Percentiles rank a stretch among this genome's conserved stretches.
These are phyloP conservation scores for Monosporascus sp. DNA, from an alignment of 2,329 filamentous ascomycete species.

Conservation along the genomic window DNA sequence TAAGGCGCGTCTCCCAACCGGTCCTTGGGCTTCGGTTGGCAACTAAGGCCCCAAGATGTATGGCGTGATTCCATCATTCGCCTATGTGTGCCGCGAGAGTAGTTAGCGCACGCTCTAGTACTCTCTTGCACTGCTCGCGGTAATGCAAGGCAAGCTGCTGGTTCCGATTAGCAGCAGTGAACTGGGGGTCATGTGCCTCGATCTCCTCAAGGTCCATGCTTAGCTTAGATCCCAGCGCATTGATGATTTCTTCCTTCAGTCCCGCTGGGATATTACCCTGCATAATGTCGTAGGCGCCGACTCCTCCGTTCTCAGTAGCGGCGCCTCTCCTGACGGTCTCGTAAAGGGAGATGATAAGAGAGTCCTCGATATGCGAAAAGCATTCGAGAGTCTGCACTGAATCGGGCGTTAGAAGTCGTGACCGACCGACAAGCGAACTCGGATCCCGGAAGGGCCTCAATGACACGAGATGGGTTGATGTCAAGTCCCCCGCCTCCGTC, in stretches of 20 bases:
- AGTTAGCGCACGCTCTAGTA: slow-evolving; percentile 39
- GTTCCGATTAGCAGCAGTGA: slow-evolving; percentile 34
- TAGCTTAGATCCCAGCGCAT: slow-evolving; percentile 33
- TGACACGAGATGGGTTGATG: slow-evolving; percentile 40
- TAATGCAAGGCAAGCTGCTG: slow-evolving; percentile 47
- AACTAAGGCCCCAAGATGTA: background rate
- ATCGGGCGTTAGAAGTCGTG: slow-evolving; percentile 32
- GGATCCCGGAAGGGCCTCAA: slow-evolving; percentile 41
- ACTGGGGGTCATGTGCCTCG: slow-evolving; percentile 36
- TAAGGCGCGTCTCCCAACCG: background rate
- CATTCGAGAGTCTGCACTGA: slow-evolving; percentile 30
- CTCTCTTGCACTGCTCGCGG: slow-evolving; percentile 40
- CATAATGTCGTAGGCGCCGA: slow-evolving; percentile 34
- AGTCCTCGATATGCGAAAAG: slow-evolving; percentile 48
- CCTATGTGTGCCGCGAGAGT: slow-evolving; percentile 13
- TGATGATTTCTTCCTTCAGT: slow-evolving; percentile 30
- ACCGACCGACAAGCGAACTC: slow-evolving; percentile 42
- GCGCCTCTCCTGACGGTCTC: slow-evolving; percentile 22
- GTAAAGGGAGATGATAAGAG: slow-evolving; percentile 47
- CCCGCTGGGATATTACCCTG: slow-evolving; percentile 38
- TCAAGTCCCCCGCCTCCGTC: slow-evolving; percentile 20
- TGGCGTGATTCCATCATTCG: slow-evolving; percentile 1
- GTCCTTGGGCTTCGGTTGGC: background rate
- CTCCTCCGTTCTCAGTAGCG: slow-evolving; percentile 11
- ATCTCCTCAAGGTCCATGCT: slow-evolving; percentile 39